Conservation (phyloP, 345 rosid genomes). For the Jatropha curcas region DNA sequence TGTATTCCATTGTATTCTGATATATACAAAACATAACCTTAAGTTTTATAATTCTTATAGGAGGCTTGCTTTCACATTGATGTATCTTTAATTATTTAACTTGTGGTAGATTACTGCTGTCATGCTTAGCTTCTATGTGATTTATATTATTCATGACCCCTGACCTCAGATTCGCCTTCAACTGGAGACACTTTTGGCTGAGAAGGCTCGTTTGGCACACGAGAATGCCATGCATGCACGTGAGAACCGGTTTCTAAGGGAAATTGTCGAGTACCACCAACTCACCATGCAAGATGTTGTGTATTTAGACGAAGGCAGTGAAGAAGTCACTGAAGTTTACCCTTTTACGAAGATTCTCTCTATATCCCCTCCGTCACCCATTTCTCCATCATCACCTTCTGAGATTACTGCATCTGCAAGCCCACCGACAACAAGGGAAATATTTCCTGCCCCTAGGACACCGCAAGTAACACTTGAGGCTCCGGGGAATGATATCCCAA, state of each 20-base stretch:
- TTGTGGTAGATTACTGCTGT: not conserved
- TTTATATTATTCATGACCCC: too few relatives aligned
- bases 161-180: conserved; percentile 80
- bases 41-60: not conserved
- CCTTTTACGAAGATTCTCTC: conserved; percentile 56
- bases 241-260: conserved; percentile 91
- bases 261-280: conserved; percentile 94
- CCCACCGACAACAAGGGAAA: conserved; percentile 32
- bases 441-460: conserved; percentile 11
- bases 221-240: conserved; percentile 82
- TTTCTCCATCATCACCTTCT: conserved; percentile 48
- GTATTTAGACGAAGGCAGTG: conserved; percentile 79
- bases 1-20: too few relatives aligned
- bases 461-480: conserved; percentile 25
- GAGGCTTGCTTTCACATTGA: not conserved
- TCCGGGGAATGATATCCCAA: conserved; percentile 20
- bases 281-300: conserved; percentile 97
- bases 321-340: conserved; percentile 84
- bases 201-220: conserved; percentile 90
- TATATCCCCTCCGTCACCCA: conserved; percentile 56
- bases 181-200: conserved; percentile 92
- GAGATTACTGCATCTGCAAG: conserved; percentile 26
- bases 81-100: not conserved
- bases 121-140: not conserved
- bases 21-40: too few relatives aligned